These are phyloP conservation scores for Crithidia bombi DNA, from an alignment of 208 protist genomes.

Conservation along the genomic window DNA sequence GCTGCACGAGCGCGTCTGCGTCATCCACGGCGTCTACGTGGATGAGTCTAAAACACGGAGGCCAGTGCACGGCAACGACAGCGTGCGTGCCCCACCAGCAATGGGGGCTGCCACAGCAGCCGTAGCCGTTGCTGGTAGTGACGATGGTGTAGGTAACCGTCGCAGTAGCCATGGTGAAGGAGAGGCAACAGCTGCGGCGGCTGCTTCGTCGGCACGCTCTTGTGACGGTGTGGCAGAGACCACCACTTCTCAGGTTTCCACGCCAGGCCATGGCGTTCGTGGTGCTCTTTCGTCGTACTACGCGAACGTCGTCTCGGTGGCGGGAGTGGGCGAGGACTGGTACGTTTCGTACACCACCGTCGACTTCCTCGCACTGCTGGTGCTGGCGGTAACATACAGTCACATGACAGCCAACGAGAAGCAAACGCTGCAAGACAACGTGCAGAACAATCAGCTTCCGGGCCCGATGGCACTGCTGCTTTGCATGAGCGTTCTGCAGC, in stretches of 20 bases:
- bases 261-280: background rate
- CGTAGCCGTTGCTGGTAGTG: too few species aligned
- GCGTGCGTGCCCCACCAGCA: background rate
- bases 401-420: constrained; percentile 46
- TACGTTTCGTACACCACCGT: constrained; percentile 65
- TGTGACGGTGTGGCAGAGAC: background rate
- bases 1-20: constrained; percentile 25
- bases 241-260: background rate
- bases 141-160: too few species aligned
- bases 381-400: constrained; percentile 60
- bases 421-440: constrained; percentile 58
- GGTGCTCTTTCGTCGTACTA: constrained; percentile 15
- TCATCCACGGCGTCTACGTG: constrained; percentile 31
- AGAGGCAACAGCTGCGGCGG: background rate
- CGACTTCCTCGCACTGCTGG: constrained; percentile 54
- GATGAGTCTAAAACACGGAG: background rate
- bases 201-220: background rate
- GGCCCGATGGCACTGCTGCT: constrained; percentile 73
- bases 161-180: too few species aligned
- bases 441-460: constrained; percentile 75
- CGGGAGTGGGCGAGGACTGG: constrained; percentile 61
- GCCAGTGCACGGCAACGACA: background rate
- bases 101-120: too few species aligned
- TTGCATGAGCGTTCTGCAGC: constrained; percentile 55
- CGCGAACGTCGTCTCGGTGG: constrained; percentile 43